Base-by-base conservation (phyloP, 768 basidiomycete species). In the Amylocystis lapponica region DNA sequence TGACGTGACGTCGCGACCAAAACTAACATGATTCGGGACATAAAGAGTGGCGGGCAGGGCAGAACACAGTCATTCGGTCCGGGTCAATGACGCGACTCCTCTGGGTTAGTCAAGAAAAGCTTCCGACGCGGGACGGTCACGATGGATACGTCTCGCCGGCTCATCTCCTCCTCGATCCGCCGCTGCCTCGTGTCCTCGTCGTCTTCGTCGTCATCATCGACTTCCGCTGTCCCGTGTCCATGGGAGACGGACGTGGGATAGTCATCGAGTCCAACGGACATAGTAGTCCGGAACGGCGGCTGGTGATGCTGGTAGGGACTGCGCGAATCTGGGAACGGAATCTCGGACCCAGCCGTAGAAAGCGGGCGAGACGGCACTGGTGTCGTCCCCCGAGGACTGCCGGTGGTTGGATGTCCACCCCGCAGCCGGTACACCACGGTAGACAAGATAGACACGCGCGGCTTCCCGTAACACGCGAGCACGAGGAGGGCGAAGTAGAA, bases 111-210 rank as follows among this genome's bases (percentile, higher is more conserved):
- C 36, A 90, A 74, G 71, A 79, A 79, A 43, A 91, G 64, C 55
- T 75, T 79, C 51, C 86, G 83, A 58, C 78, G 81, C 16, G 88
- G 88, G 11, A 80, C 75, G 16, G 69, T 70, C 48, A 90, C 76
- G 55, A 90, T 86, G n/a, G 83, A 84, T 23, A 90, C 86, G 50
- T 90, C 86, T 37, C 88, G 75, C 51, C 86, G 71, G 29, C 71
- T 78, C 75, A 91, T 86, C 62, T 90, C 87, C 45, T 83, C 81
- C 58, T 90, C 88, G 26, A 89, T 87, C 52, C 77, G 70, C 46
- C 78, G 71, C 59, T 88, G 86, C 47, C 80, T 70, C 11, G 78
- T 72, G 37, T 83, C 79, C 50, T 89, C 86, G 51, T 89, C 86
- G 43, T 83, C 67, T 36, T 86, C 83, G 23, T 83, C 81, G 16